These are phyloP conservation scores for Cladosporium cucumerinum DNA, from an alignment of 2,329 filamentous ascomycete genomes.

Conservation along the genomic window DNA sequence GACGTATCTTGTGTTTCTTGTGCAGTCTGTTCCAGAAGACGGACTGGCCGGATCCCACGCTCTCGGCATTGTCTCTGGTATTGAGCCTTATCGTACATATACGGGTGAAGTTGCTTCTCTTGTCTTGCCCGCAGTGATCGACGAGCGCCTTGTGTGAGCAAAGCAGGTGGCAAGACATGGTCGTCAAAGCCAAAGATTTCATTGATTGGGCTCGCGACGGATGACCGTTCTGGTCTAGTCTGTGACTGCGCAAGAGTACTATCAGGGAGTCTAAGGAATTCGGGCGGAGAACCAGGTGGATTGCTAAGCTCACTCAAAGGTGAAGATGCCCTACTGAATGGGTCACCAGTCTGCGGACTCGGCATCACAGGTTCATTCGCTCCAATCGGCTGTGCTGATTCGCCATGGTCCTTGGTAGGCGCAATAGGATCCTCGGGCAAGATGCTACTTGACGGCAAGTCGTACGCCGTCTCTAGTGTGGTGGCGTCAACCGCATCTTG, in stretches of 20 bases:
- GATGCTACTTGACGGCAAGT: neutral
- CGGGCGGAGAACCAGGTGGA: conserved; percentile 6
- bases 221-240: neutral
- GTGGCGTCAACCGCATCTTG: neutral
- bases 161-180: neutral
- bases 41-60: conserved; percentile 44
- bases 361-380: neutral
- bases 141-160: conserved; percentile 11
- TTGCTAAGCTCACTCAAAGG: conserved; percentile 13
- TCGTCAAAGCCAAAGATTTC: neutral
- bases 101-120: conserved; percentile 49
- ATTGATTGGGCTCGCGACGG: neutral
- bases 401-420: neutral
- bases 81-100: conserved; percentile 43
- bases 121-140: conserved; percentile 42
- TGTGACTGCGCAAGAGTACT: neutral
- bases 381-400: neutral
- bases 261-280: neutral
- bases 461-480: neutral
- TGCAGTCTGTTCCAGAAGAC: conserved; percentile 27
- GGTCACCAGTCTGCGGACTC: neutral
- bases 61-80: conserved; percentile 44
- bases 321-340: neutral
- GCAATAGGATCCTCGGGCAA: neutral
- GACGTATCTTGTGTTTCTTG: conserved; percentile 17